phyloP scores from a whole-genome alignment of 192 early-diverging fungal genomes.

The Coemansia sp. region DNA sequence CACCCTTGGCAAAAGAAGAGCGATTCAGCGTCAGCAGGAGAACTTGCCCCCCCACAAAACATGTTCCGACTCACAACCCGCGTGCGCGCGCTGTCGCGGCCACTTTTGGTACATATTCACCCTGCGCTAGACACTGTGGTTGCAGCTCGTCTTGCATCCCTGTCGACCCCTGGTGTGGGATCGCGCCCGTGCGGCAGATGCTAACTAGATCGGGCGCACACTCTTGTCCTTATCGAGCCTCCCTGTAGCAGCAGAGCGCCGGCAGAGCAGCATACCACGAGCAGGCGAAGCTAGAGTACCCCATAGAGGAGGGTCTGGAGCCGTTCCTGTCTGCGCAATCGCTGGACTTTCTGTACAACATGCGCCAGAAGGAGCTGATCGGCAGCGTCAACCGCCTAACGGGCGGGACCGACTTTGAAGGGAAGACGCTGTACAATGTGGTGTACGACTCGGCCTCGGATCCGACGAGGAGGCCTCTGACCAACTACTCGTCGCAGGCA shows the following conservation, averaged over 20 bases:
- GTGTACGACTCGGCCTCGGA: constrained; percentile 28
- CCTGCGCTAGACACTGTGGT: too few species aligned
- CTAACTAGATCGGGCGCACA: too few species aligned
- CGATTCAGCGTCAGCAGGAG: too few species aligned
- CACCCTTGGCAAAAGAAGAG: too few species aligned
- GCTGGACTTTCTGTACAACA: constrained; percentile 44
- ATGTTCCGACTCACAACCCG: constrained; percentile 37
- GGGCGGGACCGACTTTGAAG: constrained; percentile 36
- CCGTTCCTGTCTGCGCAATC: constrained; percentile 34
- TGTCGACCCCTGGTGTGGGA: too few species aligned
- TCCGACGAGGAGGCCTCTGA: constrained; percentile 23
- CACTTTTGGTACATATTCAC: constrained; percentile 38
- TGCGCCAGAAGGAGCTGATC: constrained; percentile 40
- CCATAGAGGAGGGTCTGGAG: constrained; percentile 20
- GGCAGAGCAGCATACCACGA: constrained; percentile 21
- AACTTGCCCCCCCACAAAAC: background rate
- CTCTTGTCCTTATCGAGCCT: background rate
- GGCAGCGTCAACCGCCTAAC: constrained; percentile 45
- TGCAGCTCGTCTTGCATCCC: too few species aligned
- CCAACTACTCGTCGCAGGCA: constrained; percentile 50
- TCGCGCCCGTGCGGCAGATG: too few species aligned
- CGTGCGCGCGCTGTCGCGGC: constrained; percentile 10
- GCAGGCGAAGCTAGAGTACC: constrained; percentile 28
- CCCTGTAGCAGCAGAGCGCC: background rate
- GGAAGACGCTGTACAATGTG: constrained; percentile 20